A percentile compares a stretch with the other conserved stretches of the same genome.
Evolutionary conservation across 2,329 filamentous ascomycete species (phyloP).

Genomic region (Penicillium sp.): DNA sequence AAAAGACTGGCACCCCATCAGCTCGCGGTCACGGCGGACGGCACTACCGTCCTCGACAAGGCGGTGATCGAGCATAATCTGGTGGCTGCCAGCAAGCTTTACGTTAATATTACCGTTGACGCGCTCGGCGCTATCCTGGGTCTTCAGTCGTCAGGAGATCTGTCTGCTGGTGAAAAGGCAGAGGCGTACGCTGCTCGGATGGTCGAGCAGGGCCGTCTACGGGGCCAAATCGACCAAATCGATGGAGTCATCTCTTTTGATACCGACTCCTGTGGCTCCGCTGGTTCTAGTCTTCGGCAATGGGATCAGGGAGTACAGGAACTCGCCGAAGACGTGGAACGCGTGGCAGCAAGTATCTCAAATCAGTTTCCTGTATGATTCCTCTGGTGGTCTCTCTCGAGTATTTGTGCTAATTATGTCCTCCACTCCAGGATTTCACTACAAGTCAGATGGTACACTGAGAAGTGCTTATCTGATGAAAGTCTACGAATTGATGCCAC

Average conservation of each 20-base stretch:
- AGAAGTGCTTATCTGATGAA: no score
- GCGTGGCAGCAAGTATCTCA: conserved; percentile 76
- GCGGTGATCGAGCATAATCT: conserved; percentile 96
- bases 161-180: conserved; percentile 64
- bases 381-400: not conserved
- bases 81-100: conserved; percentile 75
- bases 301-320: conserved; percentile 90
- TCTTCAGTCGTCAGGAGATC: conserved; percentile 53
- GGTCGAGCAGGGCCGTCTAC: conserved; percentile 89
- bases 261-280: conserved; percentile 50
- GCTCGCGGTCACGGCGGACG: conserved; percentile 83
- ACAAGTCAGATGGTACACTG: conserved; percentile 37
- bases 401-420: conserved; percentile 7
- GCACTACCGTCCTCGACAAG: conserved; percentile 86
- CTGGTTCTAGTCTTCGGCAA: conserved; percentile 69
- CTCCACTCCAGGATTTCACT: conserved; percentile 37
- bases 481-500: no score
- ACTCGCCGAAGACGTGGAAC: conserved; percentile 84
- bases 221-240: conserved; percentile 91
- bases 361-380: conserved; percentile 69
- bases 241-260: conserved; percentile 86
- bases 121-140: conserved; percentile 74
- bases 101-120: conserved; percentile 72
- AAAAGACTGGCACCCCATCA: conserved; percentile 80
- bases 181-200: conserved; percentile 91